Conservation (phyloP, 2,329 filamentous ascomycete species). For the Plenodomus tracheiphilus region DNA sequence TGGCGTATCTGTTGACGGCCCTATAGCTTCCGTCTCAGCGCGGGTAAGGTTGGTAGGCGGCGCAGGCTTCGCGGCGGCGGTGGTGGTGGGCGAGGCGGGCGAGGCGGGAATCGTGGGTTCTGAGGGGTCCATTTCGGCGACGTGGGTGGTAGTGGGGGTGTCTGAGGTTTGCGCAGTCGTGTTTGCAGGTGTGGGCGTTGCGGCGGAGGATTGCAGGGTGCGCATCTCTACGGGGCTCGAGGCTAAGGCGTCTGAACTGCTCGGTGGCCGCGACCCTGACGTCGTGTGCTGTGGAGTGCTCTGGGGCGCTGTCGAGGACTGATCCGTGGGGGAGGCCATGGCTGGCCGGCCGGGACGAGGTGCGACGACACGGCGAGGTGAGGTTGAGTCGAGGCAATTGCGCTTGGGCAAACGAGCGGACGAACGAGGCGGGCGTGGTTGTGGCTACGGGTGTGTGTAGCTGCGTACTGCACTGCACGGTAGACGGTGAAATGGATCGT, state of each 20-base stretch:
- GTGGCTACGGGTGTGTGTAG: no score
- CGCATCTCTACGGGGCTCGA: constrained; percentile 42
- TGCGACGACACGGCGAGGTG: constrained; percentile 14
- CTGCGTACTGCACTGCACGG: neutral
- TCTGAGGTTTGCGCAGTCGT: constrained; percentile 19
- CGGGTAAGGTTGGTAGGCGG: constrained; percentile 38
- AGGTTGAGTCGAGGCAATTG: constrained; percentile 9
- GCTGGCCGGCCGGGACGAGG: constrained; percentile 21
- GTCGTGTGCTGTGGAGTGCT: constrained; percentile 24
- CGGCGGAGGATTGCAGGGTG: constrained; percentile 29
- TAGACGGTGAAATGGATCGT: neutral
- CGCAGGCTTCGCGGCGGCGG: constrained; percentile 24
- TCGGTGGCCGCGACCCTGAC: constrained; percentile 26
- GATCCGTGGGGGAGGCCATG: constrained; percentile 38
- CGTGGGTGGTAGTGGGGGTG: constrained; percentile 16
- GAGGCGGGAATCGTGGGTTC: constrained; percentile 15
- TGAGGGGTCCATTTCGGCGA: constrained; percentile 13
- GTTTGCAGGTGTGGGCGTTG: constrained; percentile 18
- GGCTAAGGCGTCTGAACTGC: constrained; percentile 24
- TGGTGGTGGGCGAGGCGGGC: constrained; percentile 8
- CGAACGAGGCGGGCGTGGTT: neutral
- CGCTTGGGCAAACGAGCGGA: constrained; percentile 18
- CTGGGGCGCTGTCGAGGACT: constrained; percentile 29
- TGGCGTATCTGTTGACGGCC: constrained; percentile 51
- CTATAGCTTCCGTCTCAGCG: constrained; percentile 51